Evolutionary conservation across 768 basidiomycete species (phyloP).

Genomic region (Daedaleopsis nitida): DNA sequence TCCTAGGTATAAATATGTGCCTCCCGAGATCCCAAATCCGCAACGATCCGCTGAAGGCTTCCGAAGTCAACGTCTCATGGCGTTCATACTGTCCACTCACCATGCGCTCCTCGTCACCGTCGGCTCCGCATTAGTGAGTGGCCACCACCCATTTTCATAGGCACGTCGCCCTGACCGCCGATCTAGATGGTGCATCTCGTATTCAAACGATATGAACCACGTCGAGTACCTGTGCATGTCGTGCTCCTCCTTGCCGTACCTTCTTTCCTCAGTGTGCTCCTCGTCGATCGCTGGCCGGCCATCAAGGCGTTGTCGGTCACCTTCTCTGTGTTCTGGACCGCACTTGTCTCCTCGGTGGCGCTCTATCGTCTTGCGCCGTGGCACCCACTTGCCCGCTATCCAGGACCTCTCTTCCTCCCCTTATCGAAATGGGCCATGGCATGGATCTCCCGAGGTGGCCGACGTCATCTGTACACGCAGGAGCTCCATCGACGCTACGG

Average conservation of each 20-base stretch:
- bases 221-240: slow-evolving; percentile 3
- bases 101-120: slow-evolving; percentile 1
- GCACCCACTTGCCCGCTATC: slow-evolving; percentile 25
- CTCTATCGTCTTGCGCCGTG: slow-evolving; percentile 25
- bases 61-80: background rate
- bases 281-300: slow-evolving; percentile 7
- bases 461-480: slow-evolving; percentile 23
- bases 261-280: slow-evolving; percentile 7
- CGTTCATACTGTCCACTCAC: background rate
- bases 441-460: slow-evolving; percentile 20
- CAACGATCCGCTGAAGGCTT: background rate
- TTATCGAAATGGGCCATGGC: slow-evolving; percentile 20
- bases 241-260: slow-evolving; percentile 17
- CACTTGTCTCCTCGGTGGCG: slow-evolving; percentile 16
- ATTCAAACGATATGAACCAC: slow-evolving; percentile 21
- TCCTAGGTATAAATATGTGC: slow-evolving; percentile 13
- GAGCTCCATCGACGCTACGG: slow-evolving; percentile 26
- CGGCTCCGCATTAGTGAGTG: slow-evolving; percentile 18
- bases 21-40: background rate
- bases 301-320: slow-evolving; percentile 9
- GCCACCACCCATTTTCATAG: background rate
- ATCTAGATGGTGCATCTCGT: slow-evolving; percentile 14
- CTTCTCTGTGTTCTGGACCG: slow-evolving; percentile 13
- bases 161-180: background rate
- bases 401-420: slow-evolving; percentile 21